Base-by-base conservation (phyloP, 768 basidiomycete genomes). In the Tricholoma furcatifolium region DNA sequence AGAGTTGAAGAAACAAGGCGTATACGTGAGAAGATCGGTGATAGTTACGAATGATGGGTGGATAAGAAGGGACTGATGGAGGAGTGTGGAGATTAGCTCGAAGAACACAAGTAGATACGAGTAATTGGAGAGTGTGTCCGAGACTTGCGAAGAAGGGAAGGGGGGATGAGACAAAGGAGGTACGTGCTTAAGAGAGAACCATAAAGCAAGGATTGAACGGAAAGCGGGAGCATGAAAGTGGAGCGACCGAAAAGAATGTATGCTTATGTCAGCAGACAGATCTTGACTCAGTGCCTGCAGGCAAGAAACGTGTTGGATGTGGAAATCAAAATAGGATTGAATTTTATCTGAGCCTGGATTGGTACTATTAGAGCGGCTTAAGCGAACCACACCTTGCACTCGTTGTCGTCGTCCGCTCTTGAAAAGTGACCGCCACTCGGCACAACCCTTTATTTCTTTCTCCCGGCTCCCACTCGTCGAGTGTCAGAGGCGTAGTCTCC, bases 241-340 rank as follows among this genome's bases (percentile, higher is more conserved):
- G 31, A n/a, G 56, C 38, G 38, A 48, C 54, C 53, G 55, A 51
- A 59, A 57, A 58, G 42, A 56, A 55, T 50, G 65, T 62, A 65
- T 56, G 58, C 34, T 76, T 77, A 80, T 75, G 69, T 76, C 70
- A 70, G 66, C 58, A 35, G 57, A 51, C 57, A 56, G 70, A 67
- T 68, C 65, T 65, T 73, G 74, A 74, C 65, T 70, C 59, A 69
- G 66, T 80, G 84, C 85, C 84, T 86, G 83, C 83, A 87, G 85
- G 85, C 85, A 83, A 70, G 74, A 76, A 85, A 85, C 85, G 85
- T 87, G 79, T 71, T 72, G 79, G 24, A 11, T 35, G 70, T 70
- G 73, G 68, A 69, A 73, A 82, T 83, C 79, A 78, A 81, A 85
- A 76, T 65, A 73, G 73, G 69, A 72, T 71, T 62, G 65, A 70